phyloP scores from a whole-genome alignment of 345 rosid species.

The Combretum micranthum region DNA sequence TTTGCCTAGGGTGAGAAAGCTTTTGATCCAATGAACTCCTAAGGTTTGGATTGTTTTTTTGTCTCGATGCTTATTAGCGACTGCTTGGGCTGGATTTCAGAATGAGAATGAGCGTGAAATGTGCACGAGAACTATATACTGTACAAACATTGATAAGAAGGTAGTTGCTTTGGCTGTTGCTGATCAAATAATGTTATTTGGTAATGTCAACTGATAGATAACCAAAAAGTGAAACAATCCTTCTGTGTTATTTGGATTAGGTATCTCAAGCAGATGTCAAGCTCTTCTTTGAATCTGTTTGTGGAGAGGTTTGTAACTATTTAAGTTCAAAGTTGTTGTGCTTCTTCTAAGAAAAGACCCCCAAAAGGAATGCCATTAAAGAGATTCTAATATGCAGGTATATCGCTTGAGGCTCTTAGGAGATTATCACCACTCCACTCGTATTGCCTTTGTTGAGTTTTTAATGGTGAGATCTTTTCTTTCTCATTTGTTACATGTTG shows the following conservation, averaged over 20 bases:
- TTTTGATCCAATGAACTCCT: not conserved
- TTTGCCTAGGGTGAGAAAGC: constrained; percentile 72
- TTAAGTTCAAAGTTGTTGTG: not conserved
- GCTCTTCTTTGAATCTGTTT: constrained; percentile 28
- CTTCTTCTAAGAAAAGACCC: not conserved
- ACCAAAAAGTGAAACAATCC: not conserved
- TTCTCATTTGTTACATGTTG: not conserved
- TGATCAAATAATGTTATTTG: too few relatives aligned
- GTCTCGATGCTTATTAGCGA: not conserved
- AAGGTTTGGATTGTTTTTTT: not conserved
- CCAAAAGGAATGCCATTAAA: not conserved
- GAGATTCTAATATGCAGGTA: constrained; percentile 20
- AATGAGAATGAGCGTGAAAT: constrained; percentile 89
- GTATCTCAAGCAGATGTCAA: constrained; percentile 31
- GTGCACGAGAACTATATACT: constrained; percentile 88
- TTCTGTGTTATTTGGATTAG: constrained; percentile 10
- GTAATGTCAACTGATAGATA: not conserved
- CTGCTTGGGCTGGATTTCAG: constrained; percentile 24
- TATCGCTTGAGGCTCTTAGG: constrained; percentile 39
- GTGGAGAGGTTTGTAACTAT: constrained; percentile 32
- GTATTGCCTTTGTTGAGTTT: constrained; percentile 41
- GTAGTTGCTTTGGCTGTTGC: constrained; percentile 19
- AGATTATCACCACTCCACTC: constrained; percentile 37
- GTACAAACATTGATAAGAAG: constrained; percentile 93
- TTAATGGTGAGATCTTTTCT: constrained; percentile 19